These are phyloP conservation scores for Aphanomyces euteiches DNA, from an alignment of 352 stramenopile genomes.

Conservation along the genomic window DNA sequence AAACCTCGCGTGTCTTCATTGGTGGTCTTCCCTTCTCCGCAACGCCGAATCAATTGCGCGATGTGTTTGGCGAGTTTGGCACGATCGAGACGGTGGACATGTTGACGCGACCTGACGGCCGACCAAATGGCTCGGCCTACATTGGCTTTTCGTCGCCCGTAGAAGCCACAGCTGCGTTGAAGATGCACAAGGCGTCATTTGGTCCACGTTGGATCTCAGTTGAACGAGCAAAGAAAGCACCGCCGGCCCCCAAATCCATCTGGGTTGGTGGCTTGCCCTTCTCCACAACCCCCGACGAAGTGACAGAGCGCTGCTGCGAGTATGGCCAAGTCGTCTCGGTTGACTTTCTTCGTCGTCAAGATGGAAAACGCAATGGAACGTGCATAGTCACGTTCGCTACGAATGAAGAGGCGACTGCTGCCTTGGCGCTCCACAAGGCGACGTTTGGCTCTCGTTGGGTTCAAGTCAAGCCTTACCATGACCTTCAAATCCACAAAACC, in stretches of 20 bases:
- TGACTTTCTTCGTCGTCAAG: too few relatives aligned
- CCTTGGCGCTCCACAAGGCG: conserved; percentile 87
- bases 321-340: too few relatives aligned
- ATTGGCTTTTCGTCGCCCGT: background rate
- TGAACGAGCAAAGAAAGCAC: too few relatives aligned
- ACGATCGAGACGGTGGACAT: background rate
- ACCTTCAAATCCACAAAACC: conserved; percentile 31
- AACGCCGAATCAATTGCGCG: background rate
- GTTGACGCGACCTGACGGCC: too few relatives aligned
- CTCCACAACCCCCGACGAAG: background rate
- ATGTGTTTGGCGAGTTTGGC: background rate
- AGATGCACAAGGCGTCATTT: background rate
- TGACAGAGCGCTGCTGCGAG: background rate
- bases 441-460: conserved; percentile 88
- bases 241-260: background rate
- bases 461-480: conserved; percentile 92
- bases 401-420: conserved; percentile 62
- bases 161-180: background rate
- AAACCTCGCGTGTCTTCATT: background rate
- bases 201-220: too few relatives aligned
- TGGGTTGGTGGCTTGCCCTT: conserved; percentile 3
- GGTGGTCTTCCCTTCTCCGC: background rate
- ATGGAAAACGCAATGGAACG: background rate
- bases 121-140: background rate
- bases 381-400: conserved; percentile 61